Evolutionary conservation across 352 stramenopile genomes (phyloP).

Genomic region (Pythium chondricola): DNA sequence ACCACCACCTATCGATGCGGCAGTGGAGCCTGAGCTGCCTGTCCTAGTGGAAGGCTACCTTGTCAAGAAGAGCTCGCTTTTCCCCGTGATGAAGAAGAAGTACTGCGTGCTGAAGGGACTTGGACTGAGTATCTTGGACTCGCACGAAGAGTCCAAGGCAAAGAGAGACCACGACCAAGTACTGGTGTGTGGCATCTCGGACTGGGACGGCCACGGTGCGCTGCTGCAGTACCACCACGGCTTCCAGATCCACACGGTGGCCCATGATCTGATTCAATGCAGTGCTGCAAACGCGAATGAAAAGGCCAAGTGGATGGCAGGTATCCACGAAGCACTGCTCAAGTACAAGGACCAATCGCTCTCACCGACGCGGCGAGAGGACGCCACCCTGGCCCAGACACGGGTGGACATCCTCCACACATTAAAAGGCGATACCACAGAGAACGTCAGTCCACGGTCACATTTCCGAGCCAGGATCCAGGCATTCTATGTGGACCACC

Average conservation of each 20-base stretch:
- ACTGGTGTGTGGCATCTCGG: conserved; percentile 32
- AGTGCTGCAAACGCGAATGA: conserved; percentile 55
- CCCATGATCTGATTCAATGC: conserved; percentile 51
- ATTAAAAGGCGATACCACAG: not conserved
- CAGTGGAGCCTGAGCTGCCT: no score
- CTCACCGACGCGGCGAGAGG: conserved; percentile 21
- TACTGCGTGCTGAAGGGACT: conserved; percentile 25
- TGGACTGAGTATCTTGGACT: conserved; percentile 23
- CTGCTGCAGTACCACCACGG: conserved; percentile 68
- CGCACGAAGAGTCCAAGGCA: conserved; percentile 20
- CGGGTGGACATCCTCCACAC: not conserved
- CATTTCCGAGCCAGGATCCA: conserved; percentile 21
- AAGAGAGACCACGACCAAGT: conserved; percentile 18
- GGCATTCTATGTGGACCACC: conserved; percentile 51
- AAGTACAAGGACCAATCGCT: conserved; percentile 27
- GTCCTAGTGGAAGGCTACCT: conserved; percentile 30
- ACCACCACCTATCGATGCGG: not conserved
- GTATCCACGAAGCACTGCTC: conserved; percentile 47
- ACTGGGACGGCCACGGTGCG: conserved; percentile 57
- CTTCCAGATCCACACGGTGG: conserved; percentile 59
- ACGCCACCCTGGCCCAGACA: conserved; percentile 7
- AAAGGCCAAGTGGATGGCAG: conserved; percentile 57
- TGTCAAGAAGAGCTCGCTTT: conserved; percentile 30
- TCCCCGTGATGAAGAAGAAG: conserved; percentile 36
- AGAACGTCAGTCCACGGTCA: not conserved